Evolutionary conservation across 192 early-diverging fungal genomes (phyloP).

Genomic region (Coemansia sp.): DNA sequence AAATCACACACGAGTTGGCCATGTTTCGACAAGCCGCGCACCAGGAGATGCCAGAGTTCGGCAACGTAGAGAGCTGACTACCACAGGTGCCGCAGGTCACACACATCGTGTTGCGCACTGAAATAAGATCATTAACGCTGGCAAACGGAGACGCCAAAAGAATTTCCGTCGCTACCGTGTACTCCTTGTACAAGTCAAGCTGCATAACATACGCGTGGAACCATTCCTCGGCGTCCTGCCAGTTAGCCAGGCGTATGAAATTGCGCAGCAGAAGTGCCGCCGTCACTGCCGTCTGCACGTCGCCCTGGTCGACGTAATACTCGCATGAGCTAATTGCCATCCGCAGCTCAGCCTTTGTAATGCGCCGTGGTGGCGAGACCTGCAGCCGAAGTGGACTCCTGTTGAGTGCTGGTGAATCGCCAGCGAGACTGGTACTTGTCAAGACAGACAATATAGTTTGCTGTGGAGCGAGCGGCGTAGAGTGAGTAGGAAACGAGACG

Average conservation of each 20-base stretch:
- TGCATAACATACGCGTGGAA: conserved; percentile 44
- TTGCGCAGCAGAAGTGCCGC: conserved; percentile 53
- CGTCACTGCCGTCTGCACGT: conserved; percentile 55
- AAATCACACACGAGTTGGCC: conserved; percentile 42
- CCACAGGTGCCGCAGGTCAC: conserved; percentile 39
- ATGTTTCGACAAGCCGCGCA: conserved; percentile 35
- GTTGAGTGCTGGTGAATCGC: not conserved
- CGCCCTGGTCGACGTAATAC: conserved; percentile 53
- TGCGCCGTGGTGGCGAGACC: conserved; percentile 16
- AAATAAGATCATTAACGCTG: conserved; percentile 19
- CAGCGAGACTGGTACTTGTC: not conserved
- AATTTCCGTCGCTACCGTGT: conserved; percentile 42
- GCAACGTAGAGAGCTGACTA: conserved; percentile 13
- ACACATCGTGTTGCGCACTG: conserved; percentile 1
- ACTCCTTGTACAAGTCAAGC: conserved; percentile 44
- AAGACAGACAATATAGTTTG: not conserved
- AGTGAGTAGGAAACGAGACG: not conserved
- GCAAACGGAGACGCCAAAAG: conserved; percentile 44
- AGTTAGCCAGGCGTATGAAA: conserved; percentile 41
- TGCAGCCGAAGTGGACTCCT: conserved; percentile 7
- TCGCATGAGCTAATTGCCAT: conserved; percentile 41
- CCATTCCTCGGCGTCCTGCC: conserved; percentile 35
- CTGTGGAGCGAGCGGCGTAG: not conserved
- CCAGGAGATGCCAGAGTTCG: conserved; percentile 19
- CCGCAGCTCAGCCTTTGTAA: conserved; percentile 44